These are phyloP conservation scores for Yarrowia sp. DNA, from an alignment of 805 yeast species.

Conservation along the genomic window DNA sequence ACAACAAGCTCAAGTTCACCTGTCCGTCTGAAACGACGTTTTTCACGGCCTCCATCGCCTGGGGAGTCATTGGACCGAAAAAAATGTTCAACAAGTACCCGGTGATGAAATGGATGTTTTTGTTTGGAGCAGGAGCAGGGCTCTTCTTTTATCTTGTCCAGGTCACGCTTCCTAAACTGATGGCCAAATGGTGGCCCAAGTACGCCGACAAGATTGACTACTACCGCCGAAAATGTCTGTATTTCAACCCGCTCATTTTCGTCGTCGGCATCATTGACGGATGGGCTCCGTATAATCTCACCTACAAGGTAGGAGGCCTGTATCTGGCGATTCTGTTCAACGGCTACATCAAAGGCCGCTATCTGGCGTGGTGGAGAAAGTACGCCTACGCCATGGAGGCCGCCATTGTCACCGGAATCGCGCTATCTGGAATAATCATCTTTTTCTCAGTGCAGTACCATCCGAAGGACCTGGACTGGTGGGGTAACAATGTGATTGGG, in stretches of 20 bases:
- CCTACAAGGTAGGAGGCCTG: conserved; percentile 10
- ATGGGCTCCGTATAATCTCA: conserved; percentile 8
- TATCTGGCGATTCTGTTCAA: conserved; percentile 7
- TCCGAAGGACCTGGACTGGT: conserved; percentile 7
- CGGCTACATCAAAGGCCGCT: conserved; percentile 7
- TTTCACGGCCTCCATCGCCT: conserved; percentile 56
- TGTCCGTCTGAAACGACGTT: conserved; percentile 53
- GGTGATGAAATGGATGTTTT: conserved; percentile 42
- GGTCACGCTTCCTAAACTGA: conserved; percentile 41
- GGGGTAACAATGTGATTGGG: conserved; percentile 9
- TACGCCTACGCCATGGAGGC: conserved; percentile 20
- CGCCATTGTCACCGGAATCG: conserved; percentile 1
- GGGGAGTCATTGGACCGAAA: conserved; percentile 58
- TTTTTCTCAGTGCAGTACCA: conserved; percentile 16
- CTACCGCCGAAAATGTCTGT: conserved; percentile 8
- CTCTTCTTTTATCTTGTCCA: conserved; percentile 28
- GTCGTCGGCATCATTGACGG: conserved; percentile 38
- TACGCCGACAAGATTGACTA: conserved; percentile 3
- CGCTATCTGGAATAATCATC: conserved; percentile 8
- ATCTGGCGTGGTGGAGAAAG: conserved; percentile 15
- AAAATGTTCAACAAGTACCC: conserved; percentile 51
- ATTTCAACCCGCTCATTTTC: conserved; percentile 13
- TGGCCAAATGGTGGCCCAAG: conserved; percentile 4
- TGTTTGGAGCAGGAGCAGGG: conserved; percentile 45
- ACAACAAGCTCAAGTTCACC: conserved; percentile 48